phyloP scores from a whole-genome alignment of 495 filamentous ascomycete genomes.

The Glarea lozoyensis region DNA sequence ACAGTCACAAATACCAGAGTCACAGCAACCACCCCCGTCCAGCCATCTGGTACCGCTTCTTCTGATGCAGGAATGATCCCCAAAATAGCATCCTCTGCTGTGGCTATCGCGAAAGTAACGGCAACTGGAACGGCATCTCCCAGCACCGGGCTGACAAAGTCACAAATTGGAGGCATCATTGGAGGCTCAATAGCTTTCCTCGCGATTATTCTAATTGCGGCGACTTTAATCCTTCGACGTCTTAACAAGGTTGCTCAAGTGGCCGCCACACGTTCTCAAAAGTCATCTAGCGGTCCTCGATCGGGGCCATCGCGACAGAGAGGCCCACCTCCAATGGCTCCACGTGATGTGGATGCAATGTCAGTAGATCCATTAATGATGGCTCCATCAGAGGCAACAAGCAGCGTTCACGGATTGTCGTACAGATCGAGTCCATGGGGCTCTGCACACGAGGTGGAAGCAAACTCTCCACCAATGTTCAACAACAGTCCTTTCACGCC shows the following conservation, averaged over 20 bases:
- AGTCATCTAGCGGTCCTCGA: constrained; percentile 7
- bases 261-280: constrained; percentile 4
- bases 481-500: constrained; percentile 8
- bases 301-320: constrained; percentile 3
- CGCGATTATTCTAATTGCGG: constrained; percentile 9
- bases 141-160: constrained; percentile 9
- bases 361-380: constrained; percentile 18
- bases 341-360: constrained; percentile 12
- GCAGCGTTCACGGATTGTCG: constrained; percentile 4
- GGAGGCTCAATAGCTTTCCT: constrained; percentile 15
- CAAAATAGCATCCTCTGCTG: constrained; percentile 4
- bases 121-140: constrained; percentile 1
- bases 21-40: constrained; percentile 1
- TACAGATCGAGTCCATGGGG: neutral
- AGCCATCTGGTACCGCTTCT: constrained; percentile 7
- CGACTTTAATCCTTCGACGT: constrained; percentile 14
- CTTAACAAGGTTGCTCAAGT: constrained; percentile 15
- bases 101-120: constrained; percentile 10
- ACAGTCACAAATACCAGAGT: constrained; percentile 15
- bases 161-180: constrained; percentile 19
- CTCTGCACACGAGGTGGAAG: constrained; percentile 7
- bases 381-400: constrained; percentile 8
- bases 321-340: neutral
- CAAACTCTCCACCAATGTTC: constrained; percentile 8
- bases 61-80: constrained; percentile 3